phyloP scores from a whole-genome alignment of 2,329 filamentous ascomycete genomes.

The Verticillium albo-atrum region DNA sequence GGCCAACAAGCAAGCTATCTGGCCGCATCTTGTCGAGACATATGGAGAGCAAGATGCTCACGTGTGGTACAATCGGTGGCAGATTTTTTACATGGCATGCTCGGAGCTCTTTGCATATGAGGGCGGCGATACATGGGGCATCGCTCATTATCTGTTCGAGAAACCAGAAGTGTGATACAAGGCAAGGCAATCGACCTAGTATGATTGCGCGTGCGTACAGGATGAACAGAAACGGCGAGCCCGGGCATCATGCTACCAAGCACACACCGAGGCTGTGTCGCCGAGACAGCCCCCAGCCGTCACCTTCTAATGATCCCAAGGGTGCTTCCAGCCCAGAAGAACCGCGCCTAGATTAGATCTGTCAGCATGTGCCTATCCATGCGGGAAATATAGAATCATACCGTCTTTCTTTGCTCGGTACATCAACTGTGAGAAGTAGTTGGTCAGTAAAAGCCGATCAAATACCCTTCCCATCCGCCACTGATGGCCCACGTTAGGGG shows the following conservation, averaged over 20 bases:
- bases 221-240: background rate
- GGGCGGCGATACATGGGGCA: slow-evolving; percentile 63
- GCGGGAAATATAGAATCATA: slow-evolving; percentile 24
- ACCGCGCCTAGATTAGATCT: slow-evolving; percentile 54
- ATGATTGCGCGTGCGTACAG: background rate
- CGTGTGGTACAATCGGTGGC: slow-evolving; percentile 67
- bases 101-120: slow-evolving; percentile 64
- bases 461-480: background rate
- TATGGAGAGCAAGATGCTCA: slow-evolving; percentile 56
- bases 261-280: background rate
- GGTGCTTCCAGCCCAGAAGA: slow-evolving; percentile 89
- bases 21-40: slow-evolving; percentile 60
- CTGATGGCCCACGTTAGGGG: background rate
- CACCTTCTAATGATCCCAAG: slow-evolving; percentile 76
- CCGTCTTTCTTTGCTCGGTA: slow-evolving; percentile 96
- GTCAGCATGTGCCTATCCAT: background rate
- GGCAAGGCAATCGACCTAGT: background rate
- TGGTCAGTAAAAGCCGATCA: slow-evolving; percentile 5
- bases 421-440: slow-evolving; percentile 62
- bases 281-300: background rate
- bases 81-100: slow-evolving; percentile 69
- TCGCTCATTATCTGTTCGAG: slow-evolving; percentile 63
- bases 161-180: slow-evolving; percentile 33
- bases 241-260: background rate
- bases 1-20: slow-evolving; percentile 53